These are phyloP conservation scores for Fusarium nurragi DNA, from an alignment of 2,329 filamentous ascomycete species.

Conservation along the genomic window DNA sequence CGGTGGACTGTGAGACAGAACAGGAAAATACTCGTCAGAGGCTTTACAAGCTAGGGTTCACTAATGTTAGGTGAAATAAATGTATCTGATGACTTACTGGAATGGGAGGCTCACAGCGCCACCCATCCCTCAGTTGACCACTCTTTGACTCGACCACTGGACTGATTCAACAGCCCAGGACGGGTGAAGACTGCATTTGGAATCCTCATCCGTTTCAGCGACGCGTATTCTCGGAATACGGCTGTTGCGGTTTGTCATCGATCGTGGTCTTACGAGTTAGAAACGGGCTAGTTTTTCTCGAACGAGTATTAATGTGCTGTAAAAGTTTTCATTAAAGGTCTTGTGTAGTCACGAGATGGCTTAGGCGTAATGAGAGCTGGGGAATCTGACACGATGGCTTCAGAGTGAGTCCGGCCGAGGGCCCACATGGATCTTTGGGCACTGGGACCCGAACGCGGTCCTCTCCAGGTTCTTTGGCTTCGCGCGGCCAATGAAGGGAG, in stretches of 20 bases:
- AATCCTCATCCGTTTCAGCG: slow-evolving; percentile 11
- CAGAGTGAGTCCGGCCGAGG: slow-evolving; percentile 33
- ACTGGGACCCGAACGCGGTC: background rate
- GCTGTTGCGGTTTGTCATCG: slow-evolving; percentile 6
- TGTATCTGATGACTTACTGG: slow-evolving; percentile 18
- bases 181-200: slow-evolving; percentile 2
- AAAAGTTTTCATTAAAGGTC: background rate
- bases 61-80: background rate
- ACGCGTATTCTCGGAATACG: slow-evolving; percentile 17
- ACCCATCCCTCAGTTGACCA: background rate
- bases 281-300: background rate
- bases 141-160: background rate
- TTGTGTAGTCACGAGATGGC: slow-evolving; percentile 22
- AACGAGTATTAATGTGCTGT: background rate
- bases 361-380: slow-evolving; percentile 22
- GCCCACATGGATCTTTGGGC: slow-evolving; percentile 2
- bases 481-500: slow-evolving; percentile 7
- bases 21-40: background rate
- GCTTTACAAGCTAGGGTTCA: background rate
- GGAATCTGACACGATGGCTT: slow-evolving; percentile 33
- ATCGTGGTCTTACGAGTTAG: background rate
- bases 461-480: background rate
- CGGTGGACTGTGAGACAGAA: background rate
- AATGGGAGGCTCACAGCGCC: slow-evolving; percentile 23
- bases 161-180: background rate